Evolutionary conservation across 2,329 filamentous ascomycete species (phyloP).

Genomic region (Aspergillus fructus): DNA sequence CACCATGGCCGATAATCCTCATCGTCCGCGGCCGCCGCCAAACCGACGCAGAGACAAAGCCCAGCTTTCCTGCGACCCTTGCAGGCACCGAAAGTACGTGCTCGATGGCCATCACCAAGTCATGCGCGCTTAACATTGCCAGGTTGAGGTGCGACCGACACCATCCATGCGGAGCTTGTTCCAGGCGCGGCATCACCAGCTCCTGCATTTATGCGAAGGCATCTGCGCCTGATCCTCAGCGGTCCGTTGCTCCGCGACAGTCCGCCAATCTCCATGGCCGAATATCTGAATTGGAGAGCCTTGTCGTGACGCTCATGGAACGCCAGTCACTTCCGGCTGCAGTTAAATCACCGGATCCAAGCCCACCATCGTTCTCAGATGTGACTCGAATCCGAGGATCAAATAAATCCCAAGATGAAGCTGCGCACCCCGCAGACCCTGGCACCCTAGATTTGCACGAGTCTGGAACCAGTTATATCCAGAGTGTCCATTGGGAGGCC

Average conservation of each 20-base stretch:
- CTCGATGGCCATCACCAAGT: background rate
- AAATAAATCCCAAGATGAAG: background rate
- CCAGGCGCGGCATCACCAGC: no score
- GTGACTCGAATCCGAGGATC: background rate
- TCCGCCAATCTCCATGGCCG: background rate
- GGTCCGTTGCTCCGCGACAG: background rate
- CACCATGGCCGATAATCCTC: background rate
- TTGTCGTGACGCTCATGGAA: background rate
- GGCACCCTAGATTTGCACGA: background rate
- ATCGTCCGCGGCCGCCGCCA: background rate
- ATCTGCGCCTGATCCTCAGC: background rate
- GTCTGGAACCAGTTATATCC: background rate
- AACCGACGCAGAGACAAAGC: background rate
- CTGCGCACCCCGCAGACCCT: background rate
- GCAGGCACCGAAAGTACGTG: constrained; percentile 1
- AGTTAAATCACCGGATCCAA: background rate
- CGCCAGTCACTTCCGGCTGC: background rate
- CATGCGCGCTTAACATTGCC: background rate
- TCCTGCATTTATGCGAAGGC: background rate
- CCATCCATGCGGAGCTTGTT: no score
- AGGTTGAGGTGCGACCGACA: background rate
- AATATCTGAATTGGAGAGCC: background rate
- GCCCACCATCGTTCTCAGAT: background rate
- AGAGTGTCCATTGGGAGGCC: background rate
- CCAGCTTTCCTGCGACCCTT: background rate